Evolutionary conservation across 2,329 filamentous ascomycete genomes (phyloP).

Genomic region (Ramularia collo-cygni): DNA sequence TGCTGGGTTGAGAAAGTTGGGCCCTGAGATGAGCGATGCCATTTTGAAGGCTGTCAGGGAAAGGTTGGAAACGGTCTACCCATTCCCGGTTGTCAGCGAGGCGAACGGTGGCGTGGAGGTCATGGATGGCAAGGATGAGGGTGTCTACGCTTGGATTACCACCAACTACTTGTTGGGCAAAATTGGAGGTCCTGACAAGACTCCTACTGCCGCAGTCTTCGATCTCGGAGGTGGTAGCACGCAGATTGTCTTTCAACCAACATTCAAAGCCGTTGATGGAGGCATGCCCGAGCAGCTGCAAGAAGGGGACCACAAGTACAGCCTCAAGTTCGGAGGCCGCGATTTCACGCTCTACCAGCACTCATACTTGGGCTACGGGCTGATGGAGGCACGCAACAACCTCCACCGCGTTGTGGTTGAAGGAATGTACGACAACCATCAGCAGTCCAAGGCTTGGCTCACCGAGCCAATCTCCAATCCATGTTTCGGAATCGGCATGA

Average conservation of each 20-base stretch:
- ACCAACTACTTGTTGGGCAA: constrained; percentile 98
- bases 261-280: constrained; percentile 67
- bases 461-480: constrained; percentile 69
- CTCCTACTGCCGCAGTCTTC: constrained; percentile 86
- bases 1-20: constrained; percentile 82
- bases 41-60: constrained; percentile 80
- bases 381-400: constrained; percentile 89
- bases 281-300: constrained; percentile 80
- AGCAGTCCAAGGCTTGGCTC: constrained; percentile 57
- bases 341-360: constrained; percentile 95
- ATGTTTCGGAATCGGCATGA: constrained; percentile 77
- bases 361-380: constrained; percentile 91
- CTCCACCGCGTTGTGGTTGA: constrained; percentile 72
- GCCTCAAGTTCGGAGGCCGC: constrained; percentile 80
- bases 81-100: constrained; percentile 85
- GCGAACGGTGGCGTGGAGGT: constrained; percentile 86
- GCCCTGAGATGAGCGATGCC: constrained; percentile 68
- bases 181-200: constrained; percentile 87
- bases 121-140: constrained; percentile 96
- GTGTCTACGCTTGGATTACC: constrained; percentile 98
- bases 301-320: constrained; percentile 93
- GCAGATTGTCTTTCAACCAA: constrained; percentile 97
- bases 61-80: constrained; percentile 80
- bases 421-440: constrained; percentile 58
- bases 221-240: constrained; percentile 94